These are phyloP conservation scores for Rosa lucieae DNA, from an alignment of 306 rosid genomes.

Conservation along the genomic window DNA sequence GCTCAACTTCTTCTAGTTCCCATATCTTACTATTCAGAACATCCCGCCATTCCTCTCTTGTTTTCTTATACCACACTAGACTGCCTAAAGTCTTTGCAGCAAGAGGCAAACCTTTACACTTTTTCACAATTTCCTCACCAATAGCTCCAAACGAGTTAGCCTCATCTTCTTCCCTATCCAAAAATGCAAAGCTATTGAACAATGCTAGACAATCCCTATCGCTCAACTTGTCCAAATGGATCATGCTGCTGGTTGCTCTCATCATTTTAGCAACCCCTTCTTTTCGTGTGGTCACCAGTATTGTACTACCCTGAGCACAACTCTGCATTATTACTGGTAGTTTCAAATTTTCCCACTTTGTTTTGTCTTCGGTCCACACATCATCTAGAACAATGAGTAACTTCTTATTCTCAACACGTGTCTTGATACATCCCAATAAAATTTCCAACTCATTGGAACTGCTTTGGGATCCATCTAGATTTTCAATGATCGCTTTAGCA, in stretches of 20 bases:
- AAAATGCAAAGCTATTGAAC: constrained; percentile 1
- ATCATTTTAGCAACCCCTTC: constrained; percentile 5
- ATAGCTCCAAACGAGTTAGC: background rate
- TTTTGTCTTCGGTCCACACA: constrained; percentile 1
- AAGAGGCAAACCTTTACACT: constrained; percentile 24
- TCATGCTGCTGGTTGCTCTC: background rate
- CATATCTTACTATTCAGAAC: constrained; percentile 17
- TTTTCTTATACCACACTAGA: background rate
- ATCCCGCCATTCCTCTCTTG: background rate
- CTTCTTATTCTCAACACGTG: background rate
- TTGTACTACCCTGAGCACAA: constrained; percentile 12
- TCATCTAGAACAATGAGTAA: constrained; percentile 18
- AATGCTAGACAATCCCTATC: constrained; percentile 7
- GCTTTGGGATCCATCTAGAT: too few relatives aligned
- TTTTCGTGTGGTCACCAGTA: constrained; percentile 15
- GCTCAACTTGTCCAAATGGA: background rate
- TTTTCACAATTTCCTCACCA: constrained; percentile 9
- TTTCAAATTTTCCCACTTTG: constrained; percentile 2
- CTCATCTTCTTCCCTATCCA: background rate
- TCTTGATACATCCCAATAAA: too few relatives aligned
- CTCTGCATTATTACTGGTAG: background rate
- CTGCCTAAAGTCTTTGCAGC: constrained; percentile 20
- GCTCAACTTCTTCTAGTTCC: background rate
- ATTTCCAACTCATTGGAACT: too few relatives aligned
- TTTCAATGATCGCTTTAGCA: too few relatives aligned